phyloP scores from a whole-genome alignment of 2,329 filamentous ascomycete species.

The Lomentospora prolificans region DNA sequence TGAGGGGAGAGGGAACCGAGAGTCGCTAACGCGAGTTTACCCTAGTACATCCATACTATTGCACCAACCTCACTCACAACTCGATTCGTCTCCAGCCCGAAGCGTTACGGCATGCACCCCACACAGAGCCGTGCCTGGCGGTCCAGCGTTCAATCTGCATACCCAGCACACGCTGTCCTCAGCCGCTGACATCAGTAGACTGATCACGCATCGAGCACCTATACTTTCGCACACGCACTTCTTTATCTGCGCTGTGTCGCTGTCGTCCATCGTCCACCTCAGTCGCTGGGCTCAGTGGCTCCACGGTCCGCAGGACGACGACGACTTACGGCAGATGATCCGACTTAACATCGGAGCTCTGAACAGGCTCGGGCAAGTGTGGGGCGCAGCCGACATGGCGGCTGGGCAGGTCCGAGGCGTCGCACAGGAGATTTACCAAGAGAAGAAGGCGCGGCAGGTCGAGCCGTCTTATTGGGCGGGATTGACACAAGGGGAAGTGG shows the following conservation, averaged over 20 bases:
- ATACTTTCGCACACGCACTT: slow-evolving; percentile 71
- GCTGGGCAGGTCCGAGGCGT: slow-evolving; percentile 66
- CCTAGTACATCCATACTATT: slow-evolving; percentile 57
- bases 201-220: slow-evolving; percentile 64
- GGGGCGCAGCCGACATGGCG: slow-evolving; percentile 62
- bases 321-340: slow-evolving; percentile 63
- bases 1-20: background rate
- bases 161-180: slow-evolving; percentile 73
- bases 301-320: slow-evolving; percentile 45
- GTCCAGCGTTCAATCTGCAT: slow-evolving; percentile 51
- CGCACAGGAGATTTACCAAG: slow-evolving; percentile 62
- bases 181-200: slow-evolving; percentile 65
- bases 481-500: slow-evolving; percentile 44
- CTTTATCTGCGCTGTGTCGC: slow-evolving; percentile 70
- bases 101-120: slow-evolving; percentile 58
- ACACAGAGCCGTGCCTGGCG: slow-evolving; percentile 39
- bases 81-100: slow-evolving; percentile 51
- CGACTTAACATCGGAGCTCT: slow-evolving; percentile 70
- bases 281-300: slow-evolving; percentile 61
- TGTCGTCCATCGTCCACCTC: slow-evolving; percentile 72
- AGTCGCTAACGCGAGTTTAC: background rate
- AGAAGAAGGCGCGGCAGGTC: slow-evolving; percentile 45
- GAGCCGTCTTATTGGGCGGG: slow-evolving; percentile 45
- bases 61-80: slow-evolving; percentile 69
- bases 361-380: slow-evolving; percentile 57